Base-by-base conservation (phyloP, 2,329 filamentous ascomycete genomes). In the Xylaria sp. region DNA sequence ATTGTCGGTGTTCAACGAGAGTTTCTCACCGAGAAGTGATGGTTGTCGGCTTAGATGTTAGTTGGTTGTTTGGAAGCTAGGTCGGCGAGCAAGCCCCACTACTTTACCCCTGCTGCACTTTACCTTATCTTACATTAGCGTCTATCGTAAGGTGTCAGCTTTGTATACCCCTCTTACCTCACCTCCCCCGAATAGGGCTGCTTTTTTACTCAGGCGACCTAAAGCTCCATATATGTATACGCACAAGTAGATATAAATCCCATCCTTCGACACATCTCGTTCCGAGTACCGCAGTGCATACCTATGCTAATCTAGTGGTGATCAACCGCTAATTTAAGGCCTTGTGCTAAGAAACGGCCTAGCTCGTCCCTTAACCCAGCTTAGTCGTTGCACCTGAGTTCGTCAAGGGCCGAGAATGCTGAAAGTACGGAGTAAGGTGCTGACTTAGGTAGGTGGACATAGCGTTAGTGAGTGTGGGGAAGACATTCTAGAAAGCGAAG, bases 41-140 rank as follows among this genome's bases (percentile, higher is more conserved):
- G 15, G 25, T 25, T 9, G 3, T 18, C 7, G 15, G 46, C 25
- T 4, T 48, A 12, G 45, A 48, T 28, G 30, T 13, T 34, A 2
- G 28, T 20, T 34, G 48, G 28, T 34, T 53, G 18, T 28, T 53
- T 53, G 28, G 48, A 53, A 52, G 48, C 48, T 32, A 18, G 23
- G 25, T 28, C 23, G 46, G 25, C 46, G 46, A 50, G 30, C 12
- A 6, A 50, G 50, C 32, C 13, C 53, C 13, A 41, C 32, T 57
- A 34, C n/a, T n/a, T n/a, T n/a, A n/a, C 45, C 46, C 58, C 59
- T 53, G 34, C 46, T 41, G 34, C 23, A 18, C 12, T 32, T 56
- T 20, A 36, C 46, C 56, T 65, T 60, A 65, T 56, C 56, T 55
- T 48, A 41, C 52, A 63, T 56, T 36, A 30, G 23, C 32, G n/a